Evolutionary conservation across 768 basidiomycete genomes (phyloP).

Genomic region (Galerina marginata): DNA sequence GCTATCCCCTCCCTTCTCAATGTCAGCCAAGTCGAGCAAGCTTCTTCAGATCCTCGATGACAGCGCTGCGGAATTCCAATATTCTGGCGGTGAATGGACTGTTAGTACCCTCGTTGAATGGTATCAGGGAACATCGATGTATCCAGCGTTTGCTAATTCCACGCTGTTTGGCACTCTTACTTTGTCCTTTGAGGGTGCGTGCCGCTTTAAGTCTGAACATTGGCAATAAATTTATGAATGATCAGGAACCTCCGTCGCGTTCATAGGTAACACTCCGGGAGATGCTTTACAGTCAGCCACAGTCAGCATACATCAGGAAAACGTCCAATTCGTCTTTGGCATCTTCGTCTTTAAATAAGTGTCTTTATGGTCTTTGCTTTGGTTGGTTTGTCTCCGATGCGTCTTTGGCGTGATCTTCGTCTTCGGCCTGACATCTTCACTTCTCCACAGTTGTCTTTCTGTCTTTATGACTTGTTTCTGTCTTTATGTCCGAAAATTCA

Average conservation of each 20-base stretch:
- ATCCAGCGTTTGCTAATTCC: conserved; percentile 1
- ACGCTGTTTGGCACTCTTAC: conserved; percentile 15
- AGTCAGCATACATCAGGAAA: too few relatives aligned
- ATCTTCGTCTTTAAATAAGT: too few relatives aligned
- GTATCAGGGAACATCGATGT: conserved; percentile 10
- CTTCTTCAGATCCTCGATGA: conserved; percentile 13
- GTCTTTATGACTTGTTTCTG: too few relatives aligned
- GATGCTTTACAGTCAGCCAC: conserved; percentile 14
- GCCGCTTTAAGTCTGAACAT: background rate
- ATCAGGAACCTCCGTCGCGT: conserved; percentile 16
- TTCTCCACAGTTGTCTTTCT: too few relatives aligned
- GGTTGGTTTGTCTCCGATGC: too few relatives aligned
- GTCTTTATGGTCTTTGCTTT: too few relatives aligned
- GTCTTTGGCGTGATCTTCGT: too few relatives aligned
- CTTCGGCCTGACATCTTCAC: too few relatives aligned
- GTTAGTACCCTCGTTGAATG: background rate
- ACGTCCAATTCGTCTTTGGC: too few relatives aligned
- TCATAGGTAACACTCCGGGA: conserved; percentile 16
- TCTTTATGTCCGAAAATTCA: too few relatives aligned
- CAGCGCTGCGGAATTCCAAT: background rate
- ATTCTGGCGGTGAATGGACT: conserved; percentile 9
- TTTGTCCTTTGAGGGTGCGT: conserved; percentile 23
- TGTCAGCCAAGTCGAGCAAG: background rate
- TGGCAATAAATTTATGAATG: too few relatives aligned
- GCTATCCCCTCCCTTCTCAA: background rate